Conservation (phyloP, 495 filamentous ascomycete genomes). For the Talaromyces wortmannii region DNA sequence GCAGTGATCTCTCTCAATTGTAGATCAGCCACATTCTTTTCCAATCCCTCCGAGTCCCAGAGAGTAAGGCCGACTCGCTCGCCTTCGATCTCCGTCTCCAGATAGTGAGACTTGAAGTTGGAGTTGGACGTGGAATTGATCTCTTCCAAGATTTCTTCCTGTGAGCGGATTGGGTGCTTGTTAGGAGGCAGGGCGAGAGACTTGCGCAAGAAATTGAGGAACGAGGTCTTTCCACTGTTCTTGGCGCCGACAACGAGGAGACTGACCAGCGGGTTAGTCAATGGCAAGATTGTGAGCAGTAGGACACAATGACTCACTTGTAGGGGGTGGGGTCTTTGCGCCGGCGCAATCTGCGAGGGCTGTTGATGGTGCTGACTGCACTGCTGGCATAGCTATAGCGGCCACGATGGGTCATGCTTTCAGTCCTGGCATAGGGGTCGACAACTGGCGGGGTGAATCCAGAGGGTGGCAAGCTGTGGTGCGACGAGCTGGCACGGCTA, state of each 20-base stretch:
- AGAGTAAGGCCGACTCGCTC: conserved; percentile 90
- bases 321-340: conserved; percentile 97
- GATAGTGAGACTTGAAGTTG: conserved; percentile 76
- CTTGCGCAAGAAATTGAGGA: conserved; percentile 89
- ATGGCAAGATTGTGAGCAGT: not conserved
- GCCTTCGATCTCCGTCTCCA: conserved; percentile 90
- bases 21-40: conserved; percentile 88
- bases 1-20: conserved; percentile 85
- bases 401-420: conserved; percentile 96
- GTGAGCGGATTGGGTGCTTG: conserved; percentile 54
- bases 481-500: conserved; percentile 22
- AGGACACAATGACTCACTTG: conserved; percentile 61
- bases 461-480: conserved; percentile 31
- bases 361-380: conserved; percentile 86
- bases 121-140: conserved; percentile 39
- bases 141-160: conserved; percentile 41
- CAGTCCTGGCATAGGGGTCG: conserved; percentile 74
- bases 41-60: conserved; percentile 92
- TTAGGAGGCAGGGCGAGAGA: conserved; percentile 73
- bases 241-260: conserved; percentile 84
- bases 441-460: conserved; percentile 45
- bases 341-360: conserved; percentile 82
- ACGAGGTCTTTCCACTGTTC: conserved; percentile 90
- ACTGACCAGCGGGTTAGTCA: conserved; percentile 37
- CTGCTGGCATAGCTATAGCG: conserved; percentile 96